Percentiles rank a stretch among this genome's conserved stretches.
Conservation (phyloP, 176 grass and related monocot species). For the Saccharum spontaneum region DNA sequence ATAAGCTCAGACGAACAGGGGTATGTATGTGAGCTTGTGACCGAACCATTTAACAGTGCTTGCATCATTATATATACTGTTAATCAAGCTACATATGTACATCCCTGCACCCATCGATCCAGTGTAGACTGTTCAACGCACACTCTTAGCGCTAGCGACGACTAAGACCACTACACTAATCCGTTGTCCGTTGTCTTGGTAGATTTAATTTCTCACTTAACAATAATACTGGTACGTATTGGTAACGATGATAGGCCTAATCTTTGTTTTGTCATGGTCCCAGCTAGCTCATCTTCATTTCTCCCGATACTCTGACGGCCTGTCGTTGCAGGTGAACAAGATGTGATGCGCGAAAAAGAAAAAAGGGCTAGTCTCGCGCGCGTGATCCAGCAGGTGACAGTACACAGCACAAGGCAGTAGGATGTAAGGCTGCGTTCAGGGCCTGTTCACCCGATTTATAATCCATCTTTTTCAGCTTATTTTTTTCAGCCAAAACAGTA, state of each 20-base stretch:
- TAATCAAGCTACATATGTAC: too few relatives aligned
- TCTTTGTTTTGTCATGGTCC: not conserved
- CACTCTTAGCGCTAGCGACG: not conserved
- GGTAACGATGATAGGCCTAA: not conserved
- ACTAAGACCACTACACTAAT: not conserved
- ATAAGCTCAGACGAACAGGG: too few relatives aligned
- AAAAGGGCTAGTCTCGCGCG: not conserved
- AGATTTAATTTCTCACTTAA: not conserved
- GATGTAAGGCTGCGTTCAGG: too few relatives aligned
- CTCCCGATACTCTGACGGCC: not conserved
- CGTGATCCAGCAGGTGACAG: not conserved
- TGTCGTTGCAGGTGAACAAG: not conserved
- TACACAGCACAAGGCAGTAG: not conserved
- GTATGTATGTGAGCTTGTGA: too few relatives aligned
- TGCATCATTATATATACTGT: too few relatives aligned
- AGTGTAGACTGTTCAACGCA: conserved; percentile 8
- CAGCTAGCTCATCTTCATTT: not conserved
- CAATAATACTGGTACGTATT: not conserved
- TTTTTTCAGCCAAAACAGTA: too few relatives aligned
- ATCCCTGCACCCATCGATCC: not conserved
- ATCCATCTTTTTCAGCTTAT: too few relatives aligned
- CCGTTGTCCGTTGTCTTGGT: too few relatives aligned
- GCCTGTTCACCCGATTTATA: too few relatives aligned
- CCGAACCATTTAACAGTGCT: not conserved
- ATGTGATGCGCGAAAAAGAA: conserved; percentile 1